phyloP scores from a whole-genome alignment of 805 yeast species.

The Wickerhamomyces kurtzmanii region DNA sequence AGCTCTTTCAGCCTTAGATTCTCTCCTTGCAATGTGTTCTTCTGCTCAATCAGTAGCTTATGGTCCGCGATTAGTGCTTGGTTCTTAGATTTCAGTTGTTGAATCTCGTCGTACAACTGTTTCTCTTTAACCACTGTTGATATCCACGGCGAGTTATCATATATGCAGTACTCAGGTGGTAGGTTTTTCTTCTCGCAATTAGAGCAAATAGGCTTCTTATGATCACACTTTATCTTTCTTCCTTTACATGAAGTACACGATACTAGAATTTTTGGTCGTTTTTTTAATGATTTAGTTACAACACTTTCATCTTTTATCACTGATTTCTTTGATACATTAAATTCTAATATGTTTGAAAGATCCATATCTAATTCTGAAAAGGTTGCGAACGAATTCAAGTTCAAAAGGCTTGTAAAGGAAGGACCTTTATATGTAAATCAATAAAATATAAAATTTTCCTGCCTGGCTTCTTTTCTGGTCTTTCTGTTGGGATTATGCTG shows the following conservation, averaged over 20 bases:
- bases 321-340: too few species aligned
- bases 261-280: conserved; percentile 11
- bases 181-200: conserved; percentile 13
- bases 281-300: conserved; percentile 2
- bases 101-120: conserved; percentile 12
- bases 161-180: conserved; percentile 6
- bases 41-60: conserved; percentile 5
- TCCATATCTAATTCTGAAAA: too few species aligned
- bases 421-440: too few species aligned
- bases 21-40: too few species aligned
- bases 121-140: conserved; percentile 11
- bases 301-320: too few species aligned
- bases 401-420: too few species aligned
- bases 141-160: conserved; percentile 13
- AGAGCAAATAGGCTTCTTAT: conserved; percentile 12
- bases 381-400: too few species aligned
- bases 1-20: too few species aligned
- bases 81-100: conserved; percentile 9
- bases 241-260: conserved; percentile 14
- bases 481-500: too few species aligned
- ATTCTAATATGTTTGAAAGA: too few species aligned
- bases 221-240: conserved; percentile 16
- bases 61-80: conserved; percentile 9
- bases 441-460: too few species aligned
- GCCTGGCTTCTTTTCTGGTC: too few species aligned